Conservation (phyloP, 1,284 basidiomycete genomes). For the Ganoderma multipileum region DNA sequence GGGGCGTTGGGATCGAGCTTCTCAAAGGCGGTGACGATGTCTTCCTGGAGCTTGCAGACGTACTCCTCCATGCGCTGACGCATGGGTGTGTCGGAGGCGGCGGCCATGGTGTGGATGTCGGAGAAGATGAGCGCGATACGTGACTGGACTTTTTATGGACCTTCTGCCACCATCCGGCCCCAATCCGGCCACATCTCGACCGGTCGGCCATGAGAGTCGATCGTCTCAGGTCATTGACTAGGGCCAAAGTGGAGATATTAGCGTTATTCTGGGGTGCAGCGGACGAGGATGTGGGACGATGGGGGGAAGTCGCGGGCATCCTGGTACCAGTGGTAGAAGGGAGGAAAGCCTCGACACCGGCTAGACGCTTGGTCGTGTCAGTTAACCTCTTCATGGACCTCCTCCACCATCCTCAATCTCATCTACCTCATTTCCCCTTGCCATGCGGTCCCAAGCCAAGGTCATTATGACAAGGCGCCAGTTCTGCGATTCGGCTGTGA, state of each 20-base stretch:
- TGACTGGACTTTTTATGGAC: conserved; percentile 7
- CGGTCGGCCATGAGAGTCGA: conserved; percentile 1
- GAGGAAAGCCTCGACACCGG: too few species aligned
- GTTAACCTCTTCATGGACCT: too few species aligned
- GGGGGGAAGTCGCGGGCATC: too few species aligned
- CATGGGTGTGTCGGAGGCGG: conserved; percentile 60
- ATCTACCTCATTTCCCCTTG: too few species aligned
- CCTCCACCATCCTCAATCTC: too few species aligned
- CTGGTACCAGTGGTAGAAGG: too few species aligned
- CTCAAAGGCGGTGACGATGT: conserved; percentile 85
- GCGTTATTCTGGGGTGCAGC: background rate
- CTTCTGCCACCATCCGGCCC: conserved; percentile 20
- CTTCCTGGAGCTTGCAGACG: conserved; percentile 81
- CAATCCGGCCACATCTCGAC: conserved; percentile 28
- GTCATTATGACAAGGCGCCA: too few species aligned
- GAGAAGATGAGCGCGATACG: conserved; percentile 2
- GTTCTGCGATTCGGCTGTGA: too few species aligned
- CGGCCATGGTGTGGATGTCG: conserved; percentile 20
- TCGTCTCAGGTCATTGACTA: background rate
- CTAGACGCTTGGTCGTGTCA: too few species aligned
- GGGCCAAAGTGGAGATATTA: background rate
- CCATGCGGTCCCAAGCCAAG: too few species aligned
- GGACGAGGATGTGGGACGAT: background rate
- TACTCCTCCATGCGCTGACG: conserved; percentile 83
- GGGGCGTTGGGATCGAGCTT: conserved; percentile 76